Base-by-base conservation (phyloP, 768 basidiomycete genomes). In the Mycena chlorophos region DNA sequence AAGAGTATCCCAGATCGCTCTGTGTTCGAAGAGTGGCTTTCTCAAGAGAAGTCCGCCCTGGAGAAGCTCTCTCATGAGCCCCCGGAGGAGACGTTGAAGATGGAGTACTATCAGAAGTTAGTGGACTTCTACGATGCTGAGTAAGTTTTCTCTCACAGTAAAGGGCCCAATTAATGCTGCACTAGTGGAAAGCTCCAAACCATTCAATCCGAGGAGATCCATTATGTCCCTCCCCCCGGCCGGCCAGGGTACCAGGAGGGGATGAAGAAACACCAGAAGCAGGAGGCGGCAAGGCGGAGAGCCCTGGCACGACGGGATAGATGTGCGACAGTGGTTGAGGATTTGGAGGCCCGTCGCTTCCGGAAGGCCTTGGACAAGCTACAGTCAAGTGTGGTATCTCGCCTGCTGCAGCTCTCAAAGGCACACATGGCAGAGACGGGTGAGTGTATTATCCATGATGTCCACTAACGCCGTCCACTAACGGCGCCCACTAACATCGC, bases 31-130 rank as follows among this genome's bases (percentile, higher is more conserved):
- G 22, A 31, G 5, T 65, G 52, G 43, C 25, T 58, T 3, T 6
- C 31, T 16, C 52, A 65, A 28, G 59, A 63, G 54, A n/a, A 37
- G 27, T n/a, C 13, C 43, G 62, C 61, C 40, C 49, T 65, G 22
- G 27, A 55, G 46, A 25, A 37, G 19, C 46, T 63, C 12, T 28
- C 52, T 27, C n/a, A 52, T 1, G 57, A 62, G 43, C 61, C 63
- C 13, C 26, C 17, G 26, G 57, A 59, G 26, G 57, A 58, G 43
- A 55, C 17, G 47, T 27, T 58, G 45, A 40, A 58, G 40, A 54
- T 48, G 52, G 56, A 58, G 20, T 56, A 46, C 43, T 37, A 29
- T 25, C 26, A 53, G 31, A 39, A 40, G n/a, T 42, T 52, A 25
- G 42, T 48, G 14, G 27, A 25, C 20, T 48, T 40, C 3, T 2